Percentiles rank a stretch among this genome's conserved stretches.
phyloP scores from a whole-genome alignment of 768 basidiomycete genomes.

The Lactarius hengduanensis region DNA sequence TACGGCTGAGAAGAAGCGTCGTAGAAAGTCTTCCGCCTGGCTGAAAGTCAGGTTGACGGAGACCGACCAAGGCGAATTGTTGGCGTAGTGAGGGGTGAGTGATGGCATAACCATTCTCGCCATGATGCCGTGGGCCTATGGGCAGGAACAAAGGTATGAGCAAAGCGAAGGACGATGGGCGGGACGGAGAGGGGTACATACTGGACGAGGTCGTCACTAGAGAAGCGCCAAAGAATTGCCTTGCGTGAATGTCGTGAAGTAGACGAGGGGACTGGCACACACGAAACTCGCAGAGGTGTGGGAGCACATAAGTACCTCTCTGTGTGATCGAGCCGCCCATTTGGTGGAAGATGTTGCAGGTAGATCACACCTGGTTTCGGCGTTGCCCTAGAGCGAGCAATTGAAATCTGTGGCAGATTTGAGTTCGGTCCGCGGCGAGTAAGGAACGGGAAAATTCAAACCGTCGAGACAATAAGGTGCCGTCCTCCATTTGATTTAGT shows the following conservation, averaged over 20 bases:
- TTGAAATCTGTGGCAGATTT: slow-evolving; percentile 17
- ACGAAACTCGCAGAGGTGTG: slow-evolving; percentile 18
- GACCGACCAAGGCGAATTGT: slow-evolving; percentile 24
- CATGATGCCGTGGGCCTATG: slow-evolving; percentile 9
- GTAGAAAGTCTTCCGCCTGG: slow-evolving; percentile 12
- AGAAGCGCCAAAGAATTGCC: not conserved
- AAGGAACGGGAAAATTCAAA: slow-evolving; percentile 18
- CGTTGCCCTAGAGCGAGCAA: slow-evolving; percentile 14
- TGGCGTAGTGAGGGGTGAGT: slow-evolving; percentile 23
- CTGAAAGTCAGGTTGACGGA: slow-evolving; percentile 23
- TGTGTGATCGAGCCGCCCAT: slow-evolving; percentile 24
- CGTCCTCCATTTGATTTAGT: slow-evolving; percentile 22
- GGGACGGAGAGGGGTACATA: slow-evolving; percentile 1
- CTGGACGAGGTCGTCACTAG: slow-evolving; percentile 9
- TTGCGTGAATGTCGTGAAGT: slow-evolving; percentile 7
- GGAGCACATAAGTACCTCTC: slow-evolving; percentile 23
- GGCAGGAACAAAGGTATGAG: not conserved
- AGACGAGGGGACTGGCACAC: slow-evolving; percentile 20
- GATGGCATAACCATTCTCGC: slow-evolving; percentile 27
- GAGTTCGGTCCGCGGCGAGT: slow-evolving; percentile 23
- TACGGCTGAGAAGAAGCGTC: slow-evolving; percentile 16
- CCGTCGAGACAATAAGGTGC: slow-evolving; percentile 21
- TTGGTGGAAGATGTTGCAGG: slow-evolving; percentile 18
- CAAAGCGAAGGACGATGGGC: not conserved
- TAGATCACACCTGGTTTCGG: slow-evolving; percentile 24